Base-by-base conservation (phyloP, 2,329 filamentous ascomycete species). In the Clonostachys solani region DNA sequence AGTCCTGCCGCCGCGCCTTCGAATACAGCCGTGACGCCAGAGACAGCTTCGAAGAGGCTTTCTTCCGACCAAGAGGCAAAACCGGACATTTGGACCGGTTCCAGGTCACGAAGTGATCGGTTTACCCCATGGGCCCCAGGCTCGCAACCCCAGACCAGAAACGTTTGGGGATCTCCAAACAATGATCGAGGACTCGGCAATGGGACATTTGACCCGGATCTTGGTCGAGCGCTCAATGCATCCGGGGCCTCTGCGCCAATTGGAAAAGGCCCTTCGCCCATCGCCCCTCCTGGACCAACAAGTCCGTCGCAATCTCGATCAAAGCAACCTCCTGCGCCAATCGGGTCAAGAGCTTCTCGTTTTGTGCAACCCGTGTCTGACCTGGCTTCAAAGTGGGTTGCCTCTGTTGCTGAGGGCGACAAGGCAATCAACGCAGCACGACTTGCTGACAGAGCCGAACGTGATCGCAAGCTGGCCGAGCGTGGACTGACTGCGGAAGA, bases 111-210 rank as follows among this genome's bases (percentile, higher is more conserved):
- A 42, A 53, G 72, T 19, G 78, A 82, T 17, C 15, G 36, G 36
- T 38, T 38, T 18, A 38, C 15, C 36, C 17, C 15, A 18, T 18
- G 15, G 15, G 36, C 36, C 10, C 15, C 36, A n/a, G 36, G 36
- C 15, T 29, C 23, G 23, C 23, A 29, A 29, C 36, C 36, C 17
- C 15, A 18, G 17, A 18, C 6, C 2, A 38, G 77, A 43, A 89
- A 86, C 59, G 84, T 91, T 16, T 92, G 87, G 87, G 87, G 83
- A 16, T 81, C 86, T 40, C 84, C 83, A n/a, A 81, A 81, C 47
- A 84, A 80, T 55, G 83, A 88, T 54, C 78, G 83, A 46, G 83
- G 81, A 12, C 81, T 92, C 17, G 87, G 87, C 5, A 92, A 92
- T 61, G 87, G 87, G 40, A 89, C 86, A 1, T 92, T 92, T 57